Evolutionary conservation across 805 yeast genomes (phyloP), one percentile per base, ranked within the genome.

Genomic region (Candida dendrica): DNA sequence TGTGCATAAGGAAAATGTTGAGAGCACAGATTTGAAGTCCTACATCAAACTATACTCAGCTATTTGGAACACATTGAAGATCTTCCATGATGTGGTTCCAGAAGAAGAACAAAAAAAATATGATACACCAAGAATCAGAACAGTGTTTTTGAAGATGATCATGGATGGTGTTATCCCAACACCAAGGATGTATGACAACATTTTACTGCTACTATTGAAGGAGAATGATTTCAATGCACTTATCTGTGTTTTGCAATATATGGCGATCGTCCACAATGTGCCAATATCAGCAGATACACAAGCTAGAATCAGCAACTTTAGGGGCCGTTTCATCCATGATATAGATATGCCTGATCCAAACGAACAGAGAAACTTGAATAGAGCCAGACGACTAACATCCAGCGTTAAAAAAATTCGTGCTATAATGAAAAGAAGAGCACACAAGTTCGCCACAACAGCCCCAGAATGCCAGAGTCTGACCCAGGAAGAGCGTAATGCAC

Each of bases 31-130:
- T 18, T 43, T 38, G 8, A 45, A 47, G 16, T 16, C 19, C 4
- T 32, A 16, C 9, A 15, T 32, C 13, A 45, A 50, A 2, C 41
- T 64, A 4, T 66, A 64, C 46, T 44, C 56, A 2, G 54, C 56
- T 15, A 55, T 66, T 14, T 66, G 68, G 68, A 50, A 44, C 22
- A 43, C 47, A 2, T 46, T 62, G 22, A 52, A 37, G 42, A 53
- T 39, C 55, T 32, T 16, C 15, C 17, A 16, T 15, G 19, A 16
- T 17, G 15, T 47, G 44, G 44, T 44, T 43, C 42, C 39, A 26
- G 29, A 31, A 8, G 33, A 32, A 32, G 42, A 40, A 13, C 37
- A 15, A 24, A 17, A 6, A 15, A 14, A 15, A 5, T 8, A 16
- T 8, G n/a, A 41, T 9, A 34, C 42, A 5, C 58, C 59, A n/a